These are phyloP conservation scores for Stemphylium vesicarium DNA, from an alignment of 2,329 filamentous ascomycete genomes.

Conservation along the genomic window DNA sequence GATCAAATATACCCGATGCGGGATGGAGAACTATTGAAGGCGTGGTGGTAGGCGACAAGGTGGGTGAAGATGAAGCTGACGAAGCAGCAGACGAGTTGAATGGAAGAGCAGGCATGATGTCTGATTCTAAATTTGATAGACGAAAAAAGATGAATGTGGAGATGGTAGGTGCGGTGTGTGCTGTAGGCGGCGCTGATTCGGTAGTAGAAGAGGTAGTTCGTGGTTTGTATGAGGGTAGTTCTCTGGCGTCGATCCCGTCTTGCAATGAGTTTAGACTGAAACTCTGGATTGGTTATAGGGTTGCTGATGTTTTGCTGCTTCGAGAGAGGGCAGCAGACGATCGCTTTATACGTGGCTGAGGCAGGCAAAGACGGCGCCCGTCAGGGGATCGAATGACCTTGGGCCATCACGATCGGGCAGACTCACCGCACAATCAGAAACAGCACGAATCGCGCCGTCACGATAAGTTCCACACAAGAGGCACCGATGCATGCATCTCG, in stretches of 20 bases:
- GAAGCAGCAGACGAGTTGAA: constrained; percentile 40
- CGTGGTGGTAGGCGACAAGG: constrained; percentile 31
- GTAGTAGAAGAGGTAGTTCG: constrained; percentile 25
- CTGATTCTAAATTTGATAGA: constrained; percentile 11
- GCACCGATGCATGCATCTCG: constrained; percentile 42
- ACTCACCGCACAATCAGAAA: constrained; percentile 42
- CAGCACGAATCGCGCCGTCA: constrained; percentile 36
- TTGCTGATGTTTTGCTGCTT: constrained; percentile 36
- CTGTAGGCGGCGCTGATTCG: constrained; percentile 13
- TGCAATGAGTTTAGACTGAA: constrained; percentile 25
- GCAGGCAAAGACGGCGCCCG: neutral
- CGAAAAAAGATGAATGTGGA: neutral
- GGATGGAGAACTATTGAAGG: constrained; percentile 50
- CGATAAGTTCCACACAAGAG: constrained; percentile 36
- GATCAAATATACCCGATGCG: constrained; percentile 50
- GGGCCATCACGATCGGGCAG: constrained; percentile 25
- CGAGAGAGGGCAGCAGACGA: constrained; percentile 32
- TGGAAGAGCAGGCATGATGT: constrained; percentile 49
- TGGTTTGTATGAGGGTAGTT: constrained; percentile 40
- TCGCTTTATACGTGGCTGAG: constrained; percentile 37
- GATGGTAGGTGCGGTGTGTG: neutral
- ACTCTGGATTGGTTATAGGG: constrained; percentile 28
- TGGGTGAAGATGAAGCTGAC: constrained; percentile 46
- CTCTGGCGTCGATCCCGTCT: constrained; percentile 40
- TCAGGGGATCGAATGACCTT: constrained; percentile 18